Base-by-base conservation (phyloP, 169 alveolate species). In the Cryptosporidium meleagridis region DNA sequence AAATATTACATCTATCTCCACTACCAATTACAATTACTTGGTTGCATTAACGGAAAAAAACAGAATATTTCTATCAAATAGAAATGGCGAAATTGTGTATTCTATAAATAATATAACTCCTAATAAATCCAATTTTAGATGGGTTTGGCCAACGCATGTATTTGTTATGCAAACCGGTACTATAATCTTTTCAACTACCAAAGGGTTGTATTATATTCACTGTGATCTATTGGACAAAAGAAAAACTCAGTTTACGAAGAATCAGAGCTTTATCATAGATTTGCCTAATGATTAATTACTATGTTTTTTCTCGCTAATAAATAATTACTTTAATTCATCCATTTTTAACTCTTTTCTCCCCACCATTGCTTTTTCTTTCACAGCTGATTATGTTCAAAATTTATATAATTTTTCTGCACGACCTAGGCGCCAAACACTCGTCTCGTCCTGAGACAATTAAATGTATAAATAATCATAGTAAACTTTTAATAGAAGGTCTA, bases 131-230 rank as follows among this genome's bases (percentile, higher is more conserved):
- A 41, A 65, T 29, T 41, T 61, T 80, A 59, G 51, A 29, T 80
- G 89, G 89, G 89, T 80, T 62, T 80, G 89, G 89, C 89, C 89
- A 41, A 52, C 21, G 52, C 58, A 80, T 48, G 41, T 80, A 41
- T 41, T 62, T 14, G 37, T 80, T 8, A 39, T 29, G 23, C 45
- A 44, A 9, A 80, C 48, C 33, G 89, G 89, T 16, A 41, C 10
- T 39, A 31, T 80, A 14, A 1, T 80, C 1, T 62, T 80, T n/a
- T 59, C 72, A 37, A 67, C 80, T 21, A 59, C 39, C 16, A 62
- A 65, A 45, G 73, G 75, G 3, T 3, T 65, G 12, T 80, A 62
- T 21, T 65, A 45, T 35, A 31, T 62, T 44, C n/a, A 41, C 37
- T 80, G 89, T n/a, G 65, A 59, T 6, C 12, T 62, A 39, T 62